Evolutionary conservation across 1,284 basidiomycete genomes (phyloP).

Genomic region (Pseudozyma thailandica): DNA sequence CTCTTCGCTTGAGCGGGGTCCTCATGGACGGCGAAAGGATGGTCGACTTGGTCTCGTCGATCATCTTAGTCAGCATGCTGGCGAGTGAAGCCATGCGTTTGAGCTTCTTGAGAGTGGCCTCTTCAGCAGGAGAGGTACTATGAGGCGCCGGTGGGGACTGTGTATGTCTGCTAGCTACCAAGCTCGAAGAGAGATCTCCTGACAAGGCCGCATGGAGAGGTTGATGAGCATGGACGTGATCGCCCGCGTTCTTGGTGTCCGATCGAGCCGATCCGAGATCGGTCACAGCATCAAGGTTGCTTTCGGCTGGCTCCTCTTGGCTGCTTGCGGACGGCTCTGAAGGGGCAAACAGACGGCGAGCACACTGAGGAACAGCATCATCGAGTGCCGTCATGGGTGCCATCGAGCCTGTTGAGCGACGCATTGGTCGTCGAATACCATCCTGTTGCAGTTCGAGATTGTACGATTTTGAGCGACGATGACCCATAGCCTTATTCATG

Average conservation of each 20-base stretch:
- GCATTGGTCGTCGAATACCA: neutral
- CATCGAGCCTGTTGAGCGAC: conserved; percentile 30
- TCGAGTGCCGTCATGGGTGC: conserved; percentile 3
- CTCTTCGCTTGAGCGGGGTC: conserved; percentile 13
- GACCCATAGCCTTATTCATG: conserved; percentile 2
- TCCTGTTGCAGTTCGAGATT: conserved; percentile 6
- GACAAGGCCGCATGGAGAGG: conserved; percentile 15
- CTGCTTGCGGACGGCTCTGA: neutral
- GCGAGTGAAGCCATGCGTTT: conserved; percentile 39
- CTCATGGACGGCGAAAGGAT: conserved; percentile 17
- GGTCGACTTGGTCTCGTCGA: conserved; percentile 40
- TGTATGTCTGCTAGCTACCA: too few species aligned
- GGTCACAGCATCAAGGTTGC: conserved; percentile 13
- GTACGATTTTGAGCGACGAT: conserved; percentile 36
- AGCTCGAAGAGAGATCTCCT: conserved; percentile 3
- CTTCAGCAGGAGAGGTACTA: too few species aligned
- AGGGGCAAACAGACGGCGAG: conserved; percentile 24
- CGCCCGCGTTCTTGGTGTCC: conserved; percentile 31
- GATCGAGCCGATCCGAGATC: conserved; percentile 28
- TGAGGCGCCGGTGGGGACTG: too few species aligned
- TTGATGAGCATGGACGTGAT: conserved; percentile 1
- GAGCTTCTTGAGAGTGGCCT: conserved; percentile 25
- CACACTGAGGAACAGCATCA: conserved; percentile 20
- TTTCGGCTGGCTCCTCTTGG: neutral
- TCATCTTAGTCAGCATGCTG: conserved; percentile 38